Percentiles rank a stretch among this genome's conserved stretches.
Conservation (phyloP, 1,139 yeast species). For the Maudiozyma humilis region DNA sequence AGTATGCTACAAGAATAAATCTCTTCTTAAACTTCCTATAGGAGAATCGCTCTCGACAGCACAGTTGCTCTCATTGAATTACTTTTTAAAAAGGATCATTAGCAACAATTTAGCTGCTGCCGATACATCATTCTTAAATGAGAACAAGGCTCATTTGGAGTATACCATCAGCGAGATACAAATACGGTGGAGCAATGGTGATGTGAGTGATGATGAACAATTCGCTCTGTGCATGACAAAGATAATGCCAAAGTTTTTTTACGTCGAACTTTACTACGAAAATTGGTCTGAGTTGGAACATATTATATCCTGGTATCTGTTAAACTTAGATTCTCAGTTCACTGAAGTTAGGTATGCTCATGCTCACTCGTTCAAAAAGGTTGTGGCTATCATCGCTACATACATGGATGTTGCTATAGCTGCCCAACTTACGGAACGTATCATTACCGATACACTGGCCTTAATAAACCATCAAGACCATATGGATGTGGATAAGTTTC, state of each 20-base stretch:
- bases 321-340: slow-evolving; percentile 29
- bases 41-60: not conserved
- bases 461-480: slow-evolving; percentile 13
- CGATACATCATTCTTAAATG: not conserved
- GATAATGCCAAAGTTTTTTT: slow-evolving; percentile 26
- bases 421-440: slow-evolving; percentile 19
- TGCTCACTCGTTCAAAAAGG: slow-evolving; percentile 31
- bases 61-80: slow-evolving; percentile 16
- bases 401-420: slow-evolving; percentile 15
- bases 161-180: not conserved
- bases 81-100: slow-evolving; percentile 10
- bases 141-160: not conserved
- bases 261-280: slow-evolving; percentile 15
- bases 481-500: slow-evolving; percentile 23
- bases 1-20: slow-evolving; percentile 24
- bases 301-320: slow-evolving; percentile 39
- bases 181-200: not conserved
- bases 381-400: slow-evolving; percentile 17
- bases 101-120: not conserved
- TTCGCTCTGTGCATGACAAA: slow-evolving; percentile 13
- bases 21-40: slow-evolving; percentile 9
- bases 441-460: slow-evolving; percentile 13
- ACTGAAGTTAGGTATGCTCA: slow-evolving; percentile 31
- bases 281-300: slow-evolving; percentile 36
- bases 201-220: not conserved